Conservation (phyloP, 345 rosid genomes). For the Nephelium lappaceum region DNA sequence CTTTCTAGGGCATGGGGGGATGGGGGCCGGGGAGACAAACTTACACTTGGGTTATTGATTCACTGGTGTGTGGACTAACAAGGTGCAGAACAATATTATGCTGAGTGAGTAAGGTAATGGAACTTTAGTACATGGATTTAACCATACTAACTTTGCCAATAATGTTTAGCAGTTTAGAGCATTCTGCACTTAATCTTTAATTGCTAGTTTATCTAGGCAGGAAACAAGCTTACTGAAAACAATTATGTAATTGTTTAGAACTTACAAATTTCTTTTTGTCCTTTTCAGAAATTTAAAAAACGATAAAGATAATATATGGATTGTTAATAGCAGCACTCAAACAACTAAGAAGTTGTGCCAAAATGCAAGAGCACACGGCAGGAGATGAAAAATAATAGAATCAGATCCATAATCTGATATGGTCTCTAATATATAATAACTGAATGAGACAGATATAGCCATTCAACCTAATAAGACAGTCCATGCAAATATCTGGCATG, state of each 20-base stretch:
- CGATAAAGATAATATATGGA: too few relatives aligned
- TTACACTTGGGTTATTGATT: not conserved
- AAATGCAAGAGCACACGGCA: too few relatives aligned
- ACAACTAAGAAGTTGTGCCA: too few relatives aligned
- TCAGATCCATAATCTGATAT: too few relatives aligned
- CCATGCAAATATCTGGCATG: too few relatives aligned
- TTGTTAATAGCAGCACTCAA: not conserved
- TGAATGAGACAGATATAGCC: too few relatives aligned
- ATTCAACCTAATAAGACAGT: too few relatives aligned
- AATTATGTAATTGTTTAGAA: not conserved
- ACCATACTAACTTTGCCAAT: not conserved
- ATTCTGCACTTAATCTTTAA: not conserved
- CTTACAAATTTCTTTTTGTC: not conserved
- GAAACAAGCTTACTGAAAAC: not conserved
- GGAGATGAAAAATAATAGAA: too few relatives aligned
- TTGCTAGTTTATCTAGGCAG: not conserved
- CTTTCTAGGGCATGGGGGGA: not conserved
- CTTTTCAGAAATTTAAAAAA: too few relatives aligned
- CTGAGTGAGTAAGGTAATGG: not conserved
- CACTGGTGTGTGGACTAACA: not conserved
- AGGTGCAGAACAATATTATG: not conserved
- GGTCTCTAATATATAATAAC: too few relatives aligned
- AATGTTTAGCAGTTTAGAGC: not conserved
- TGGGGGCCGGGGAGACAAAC: not conserved
- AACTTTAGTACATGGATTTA: not conserved